Base-by-base conservation (phyloP, 495 filamentous ascomycete species). In the Trichoderma virens region DNA sequence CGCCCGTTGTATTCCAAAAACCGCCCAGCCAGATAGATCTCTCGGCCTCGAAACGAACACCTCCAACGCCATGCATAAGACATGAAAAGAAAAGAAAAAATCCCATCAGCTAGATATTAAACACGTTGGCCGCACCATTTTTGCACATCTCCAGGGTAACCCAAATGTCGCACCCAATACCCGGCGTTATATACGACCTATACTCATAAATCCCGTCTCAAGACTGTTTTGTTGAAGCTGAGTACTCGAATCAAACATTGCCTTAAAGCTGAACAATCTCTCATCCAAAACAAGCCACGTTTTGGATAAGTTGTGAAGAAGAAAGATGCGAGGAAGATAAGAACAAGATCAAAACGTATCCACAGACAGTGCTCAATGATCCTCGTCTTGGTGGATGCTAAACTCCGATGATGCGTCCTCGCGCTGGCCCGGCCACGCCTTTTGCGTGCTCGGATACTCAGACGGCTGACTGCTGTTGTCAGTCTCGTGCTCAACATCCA, bases 301-400 rank as follows among this genome's bases (percentile, higher is more conserved):
- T n/a, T n/a, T n/a, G n/a, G n/a, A n/a, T n/a, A n/a, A n/a, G n/a
- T n/a, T n/a, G n/a, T 6, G n/a, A 47, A 5, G 0, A 47, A 47
- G 43, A 20, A 51, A 51, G 23, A 51, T 0, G 20, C 2, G 16
- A 51, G 51, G 16, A 25, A 34, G 3, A 61, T n/a, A 34, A 61
- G 9, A 39, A 14, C 5, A 41, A 61, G 5, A 20, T 8, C 30
- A 60, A 16, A 41, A 41, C 2, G 16, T 39, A 14, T 13, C 13
- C 4, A 18, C 14, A 16, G 38, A 16, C 5, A 4, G 18, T 16
- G 38, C 38, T 18, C 9, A 16, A 2, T 18, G 2, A 41, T 41
- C 11, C 38, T 18, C 62, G 72, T 86, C 43, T 75, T 86, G 56
- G 70, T 85, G 70, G 81, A 86, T 70, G 75, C 78, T 13, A 76